Evolutionary conservation across 148 eudicot species (phyloP).

Genomic region (Spergularia bocconei): DNA sequence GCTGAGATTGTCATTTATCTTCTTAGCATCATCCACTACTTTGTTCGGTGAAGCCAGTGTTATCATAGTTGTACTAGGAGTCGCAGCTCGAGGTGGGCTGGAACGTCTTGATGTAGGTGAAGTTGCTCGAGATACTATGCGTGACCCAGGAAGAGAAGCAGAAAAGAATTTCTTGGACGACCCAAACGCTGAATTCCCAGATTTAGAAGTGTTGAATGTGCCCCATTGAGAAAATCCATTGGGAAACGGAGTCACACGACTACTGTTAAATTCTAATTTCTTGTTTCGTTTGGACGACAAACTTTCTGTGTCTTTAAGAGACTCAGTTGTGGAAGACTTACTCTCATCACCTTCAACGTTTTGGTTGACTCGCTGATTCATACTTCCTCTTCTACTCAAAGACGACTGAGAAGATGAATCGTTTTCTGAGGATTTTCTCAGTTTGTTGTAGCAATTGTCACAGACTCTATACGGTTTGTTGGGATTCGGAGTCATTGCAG

Average conservation of each 20-base stretch:
- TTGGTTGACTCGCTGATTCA: constrained; percentile 33
- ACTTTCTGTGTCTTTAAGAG: constrained; percentile 41
- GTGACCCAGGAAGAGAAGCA: constrained; percentile 55
- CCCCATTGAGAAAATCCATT: constrained; percentile 38
- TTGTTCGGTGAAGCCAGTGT: constrained; percentile 34
- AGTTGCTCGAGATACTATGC: constrained; percentile 47
- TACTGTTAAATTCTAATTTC: constrained; percentile 41
- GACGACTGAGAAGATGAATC: constrained; percentile 35
- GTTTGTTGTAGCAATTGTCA: constrained; percentile 59
- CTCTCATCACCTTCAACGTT: constrained; percentile 32
- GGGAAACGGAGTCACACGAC: constrained; percentile 42
- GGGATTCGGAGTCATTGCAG: constrained; percentile 66
- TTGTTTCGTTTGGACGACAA: constrained; percentile 40
- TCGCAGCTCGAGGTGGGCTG: constrained; percentile 49
- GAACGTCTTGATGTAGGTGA: constrained; percentile 54
- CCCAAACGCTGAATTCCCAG: constrained; percentile 34
- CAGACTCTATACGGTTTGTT: constrained; percentile 73
- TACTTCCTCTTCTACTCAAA: constrained; percentile 41
- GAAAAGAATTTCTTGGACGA: constrained; percentile 43
- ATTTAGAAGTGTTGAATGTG: constrained; percentile 32
- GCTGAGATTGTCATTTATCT: constrained; percentile 40
- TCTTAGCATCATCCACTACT: constrained; percentile 38
- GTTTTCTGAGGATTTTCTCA: constrained; percentile 39
- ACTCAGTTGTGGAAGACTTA: constrained; percentile 43
- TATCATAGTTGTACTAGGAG: constrained; percentile 38